Percentiles rank a stretch among this genome's conserved stretches.
Conservation (phyloP, 2,329 filamentous ascomycete species). For the Fusarium liriodendri region DNA sequence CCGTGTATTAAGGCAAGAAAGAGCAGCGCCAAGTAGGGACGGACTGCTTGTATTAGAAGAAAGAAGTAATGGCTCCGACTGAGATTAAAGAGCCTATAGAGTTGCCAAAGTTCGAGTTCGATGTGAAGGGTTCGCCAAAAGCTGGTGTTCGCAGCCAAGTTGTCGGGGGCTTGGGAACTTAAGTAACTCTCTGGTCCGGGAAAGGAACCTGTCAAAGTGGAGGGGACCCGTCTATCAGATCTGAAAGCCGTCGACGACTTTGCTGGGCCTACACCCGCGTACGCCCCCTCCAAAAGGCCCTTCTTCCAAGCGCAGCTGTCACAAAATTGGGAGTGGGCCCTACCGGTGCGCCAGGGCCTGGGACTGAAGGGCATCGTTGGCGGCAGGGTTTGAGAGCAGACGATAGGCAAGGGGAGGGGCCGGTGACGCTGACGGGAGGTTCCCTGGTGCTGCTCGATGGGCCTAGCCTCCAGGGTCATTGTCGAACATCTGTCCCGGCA, state of each 20-base stretch:
- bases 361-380: constrained; percentile 38
- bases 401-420: constrained; percentile 32
- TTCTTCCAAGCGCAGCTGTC: constrained; percentile 42
- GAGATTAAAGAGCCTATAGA: constrained; percentile 30
- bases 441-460: constrained; percentile 39
- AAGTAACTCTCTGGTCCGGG: constrained; percentile 44
- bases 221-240: constrained; percentile 46
- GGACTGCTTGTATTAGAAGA: constrained; percentile 17
- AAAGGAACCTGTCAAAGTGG: constrained; percentile 44
- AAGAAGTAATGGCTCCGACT: not conserved
- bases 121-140: constrained; percentile 32
- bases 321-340: constrained; percentile 41
- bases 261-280: constrained; percentile 35
- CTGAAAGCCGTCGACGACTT: constrained; percentile 39
- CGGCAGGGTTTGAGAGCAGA: constrained; percentile 35
- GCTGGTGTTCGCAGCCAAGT: constrained; percentile 31
- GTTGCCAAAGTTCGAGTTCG: constrained; percentile 24
- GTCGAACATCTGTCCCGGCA: constrained; percentile 40
- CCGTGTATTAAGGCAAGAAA: constrained; percentile 23
- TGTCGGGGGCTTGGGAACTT: constrained; percentile 45
- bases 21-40: constrained; percentile 13
- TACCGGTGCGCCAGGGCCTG: constrained; percentile 39
- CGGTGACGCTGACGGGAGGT: constrained; percentile 36
- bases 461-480: constrained; percentile 33
- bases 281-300: constrained; percentile 37